These are phyloP conservation scores for Paraconiothyrium sp. DNA, from an alignment of 2,329 filamentous ascomycete species.

Conservation along the genomic window DNA sequence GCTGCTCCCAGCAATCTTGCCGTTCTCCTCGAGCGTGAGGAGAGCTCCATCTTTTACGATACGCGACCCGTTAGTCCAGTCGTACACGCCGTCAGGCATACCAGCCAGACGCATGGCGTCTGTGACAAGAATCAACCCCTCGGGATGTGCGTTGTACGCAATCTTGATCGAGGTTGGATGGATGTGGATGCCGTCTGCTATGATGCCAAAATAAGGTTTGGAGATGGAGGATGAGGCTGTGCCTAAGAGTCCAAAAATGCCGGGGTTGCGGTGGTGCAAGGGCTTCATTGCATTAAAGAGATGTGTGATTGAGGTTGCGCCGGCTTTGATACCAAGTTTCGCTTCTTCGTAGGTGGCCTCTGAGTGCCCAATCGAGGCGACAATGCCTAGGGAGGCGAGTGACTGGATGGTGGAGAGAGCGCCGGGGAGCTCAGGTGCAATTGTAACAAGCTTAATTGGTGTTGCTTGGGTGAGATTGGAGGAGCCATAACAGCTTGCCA, in stretches of 20 bases:
- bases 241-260: slow-evolving; percentile 86
- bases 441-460: slow-evolving; percentile 80
- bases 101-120: slow-evolving; percentile 92
- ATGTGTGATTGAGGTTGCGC: slow-evolving; percentile 90
- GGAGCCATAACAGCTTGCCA: slow-evolving; percentile 76
- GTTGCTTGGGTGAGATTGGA: slow-evolving; percentile 66
- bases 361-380: slow-evolving; percentile 85
- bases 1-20: slow-evolving; percentile 66
- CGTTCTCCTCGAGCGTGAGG: slow-evolving; percentile 78
- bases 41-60: slow-evolving; percentile 76
- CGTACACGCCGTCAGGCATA: slow-evolving; percentile 82
- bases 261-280: slow-evolving; percentile 89
- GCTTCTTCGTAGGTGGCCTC: slow-evolving; percentile 88
- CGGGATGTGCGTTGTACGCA: slow-evolving; percentile 84
- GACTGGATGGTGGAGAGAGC: slow-evolving; percentile 75
- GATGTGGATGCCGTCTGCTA: slow-evolving; percentile 89
- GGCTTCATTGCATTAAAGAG: slow-evolving; percentile 95
- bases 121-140: slow-evolving; percentile 87
- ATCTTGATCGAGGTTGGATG: slow-evolving; percentile 90
- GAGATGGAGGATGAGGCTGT: slow-evolving; percentile 40
- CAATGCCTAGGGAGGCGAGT: slow-evolving; percentile 71
- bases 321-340: slow-evolving; percentile 73
- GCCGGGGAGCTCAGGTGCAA: slow-evolving; percentile 80
- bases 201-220: slow-evolving; percentile 86
- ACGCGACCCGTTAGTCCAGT: slow-evolving; percentile 79